Base-by-base conservation (phyloP, 495 filamentous ascomycete genomes). In the Aspergillus avenaceus region DNA sequence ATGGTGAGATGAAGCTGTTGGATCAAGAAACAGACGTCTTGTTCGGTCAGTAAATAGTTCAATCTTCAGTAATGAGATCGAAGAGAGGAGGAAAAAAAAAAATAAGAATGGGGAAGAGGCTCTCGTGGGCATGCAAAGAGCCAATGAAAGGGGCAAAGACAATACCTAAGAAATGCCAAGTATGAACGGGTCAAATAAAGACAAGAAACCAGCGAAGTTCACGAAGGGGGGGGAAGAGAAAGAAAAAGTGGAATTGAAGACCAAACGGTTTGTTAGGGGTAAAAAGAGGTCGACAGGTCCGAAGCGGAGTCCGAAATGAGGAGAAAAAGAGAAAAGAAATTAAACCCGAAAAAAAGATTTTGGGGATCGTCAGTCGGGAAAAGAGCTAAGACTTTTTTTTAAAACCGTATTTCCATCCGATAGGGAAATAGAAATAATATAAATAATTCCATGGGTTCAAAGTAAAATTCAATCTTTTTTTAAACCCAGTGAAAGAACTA, bases 91-190 rank as follows among this genome's bases (percentile, higher is more conserved):
- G 29, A 19, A 21, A 26, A 41, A 32, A 26, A 38, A 27, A 25
- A 16, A 24, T 24, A 32, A 37, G 46, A 32, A 29, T 31, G n/a
- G 50, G 27, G 42, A 52, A 51, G 51, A 41, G 49, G 27, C 34
- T 46, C 31, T 56, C 45, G 41, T 41, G 41, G 25, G 38, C 41
- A 47, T 26, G 5, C 3, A 9, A 25, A 52, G 45, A 32, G 42
- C 58, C 58, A 61, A 61, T 61, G 32, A 52, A 13, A 37, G 52
- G 53, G 43, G 44, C 41, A 25, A 41, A 28, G 27, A 46, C 47
- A n/a, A 40, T 47, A 61, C 50, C 48, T 43, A 55, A 50, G 45
- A 56, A 55, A 59, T 43, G 54, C 59, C 59, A 62, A 62, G 59
- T 57, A 52, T 8, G 41, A 36, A 26, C 34, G 29, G 23, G 16